Percentiles rank a stretch among this genome's conserved stretches.
Conservation (phyloP, 2,329 filamentous ascomycete species). For the Nannizziopsis arthrosporioides region DNA sequence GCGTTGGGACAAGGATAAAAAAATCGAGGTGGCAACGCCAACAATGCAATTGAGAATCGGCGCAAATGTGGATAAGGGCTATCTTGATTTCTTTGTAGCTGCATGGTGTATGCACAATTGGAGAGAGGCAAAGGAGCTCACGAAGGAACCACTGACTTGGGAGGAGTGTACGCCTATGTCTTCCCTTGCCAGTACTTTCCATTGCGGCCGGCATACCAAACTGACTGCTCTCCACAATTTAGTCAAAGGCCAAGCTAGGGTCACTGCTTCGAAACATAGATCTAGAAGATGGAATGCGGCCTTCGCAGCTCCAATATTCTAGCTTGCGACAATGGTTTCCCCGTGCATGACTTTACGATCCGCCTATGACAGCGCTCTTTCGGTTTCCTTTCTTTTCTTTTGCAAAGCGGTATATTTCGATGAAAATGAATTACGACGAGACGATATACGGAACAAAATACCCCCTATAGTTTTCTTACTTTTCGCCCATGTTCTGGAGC, state of each 20-base stretch:
- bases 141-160: slow-evolving; percentile 15
- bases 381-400: too few relatives aligned
- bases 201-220: background rate
- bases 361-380: too few relatives aligned
- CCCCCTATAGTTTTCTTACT: too few relatives aligned
- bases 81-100: slow-evolving; percentile 15
- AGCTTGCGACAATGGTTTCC: background rate
- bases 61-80: slow-evolving; percentile 10
- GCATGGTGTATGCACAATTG: slow-evolving; percentile 18
- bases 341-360: background rate
- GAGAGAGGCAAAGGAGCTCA: slow-evolving; percentile 16
- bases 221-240: background rate
- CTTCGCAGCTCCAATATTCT: background rate
- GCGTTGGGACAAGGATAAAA: slow-evolving; percentile 14
- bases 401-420: too few relatives aligned
- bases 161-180: slow-evolving; percentile 13
- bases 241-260: slow-evolving; percentile 13
- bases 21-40: slow-evolving; percentile 11
- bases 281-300: background rate
- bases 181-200: background rate
- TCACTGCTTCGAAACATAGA: slow-evolving; percentile 7
- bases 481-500: too few relatives aligned
- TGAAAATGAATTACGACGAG: too few relatives aligned
- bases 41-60: slow-evolving; percentile 13
- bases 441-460: too few relatives aligned